Conservation (phyloP, 2,329 filamentous ascomycete genomes). For the Colletotrichum sp. region DNA sequence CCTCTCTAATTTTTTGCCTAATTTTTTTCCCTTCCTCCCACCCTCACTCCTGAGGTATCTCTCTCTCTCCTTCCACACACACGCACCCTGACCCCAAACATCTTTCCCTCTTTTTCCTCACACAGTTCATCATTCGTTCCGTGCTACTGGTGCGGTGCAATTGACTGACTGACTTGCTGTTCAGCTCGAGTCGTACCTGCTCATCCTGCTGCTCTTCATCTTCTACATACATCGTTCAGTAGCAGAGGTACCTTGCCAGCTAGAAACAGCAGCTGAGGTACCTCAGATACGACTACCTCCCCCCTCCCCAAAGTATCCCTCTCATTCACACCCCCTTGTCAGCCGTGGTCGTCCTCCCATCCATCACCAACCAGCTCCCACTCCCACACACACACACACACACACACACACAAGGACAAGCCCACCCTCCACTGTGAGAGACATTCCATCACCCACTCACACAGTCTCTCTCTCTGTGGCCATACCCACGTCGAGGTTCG, state of each 20-base stretch:
- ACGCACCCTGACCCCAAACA: not conserved
- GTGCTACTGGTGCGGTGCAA: not conserved
- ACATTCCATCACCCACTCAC: slow-evolving; percentile 11
- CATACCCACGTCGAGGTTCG: slow-evolving; percentile 11
- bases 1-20: slow-evolving; percentile 2
- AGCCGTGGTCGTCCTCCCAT: not conserved
- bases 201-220: not conserved
- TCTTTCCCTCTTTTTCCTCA: not conserved
- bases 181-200: not conserved
- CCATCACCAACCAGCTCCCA: slow-evolving; percentile 11
- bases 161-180: not conserved
- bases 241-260: not conserved
- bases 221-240: not conserved
- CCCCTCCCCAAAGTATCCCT: not conserved
- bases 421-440: slow-evolving; percentile 19
- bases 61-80: not conserved
- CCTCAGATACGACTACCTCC: slow-evolving; percentile 16
- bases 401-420: slow-evolving; percentile 5
- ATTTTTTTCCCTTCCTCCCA: not conserved
- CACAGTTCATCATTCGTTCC: not conserved
- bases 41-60: not conserved
- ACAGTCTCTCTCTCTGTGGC: not conserved
- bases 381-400: not conserved
- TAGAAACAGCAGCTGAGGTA: not conserved
- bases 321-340: not conserved